phyloP scores from a whole-genome alignment of 306 rosid genomes.

The Rosa rugosa region DNA sequence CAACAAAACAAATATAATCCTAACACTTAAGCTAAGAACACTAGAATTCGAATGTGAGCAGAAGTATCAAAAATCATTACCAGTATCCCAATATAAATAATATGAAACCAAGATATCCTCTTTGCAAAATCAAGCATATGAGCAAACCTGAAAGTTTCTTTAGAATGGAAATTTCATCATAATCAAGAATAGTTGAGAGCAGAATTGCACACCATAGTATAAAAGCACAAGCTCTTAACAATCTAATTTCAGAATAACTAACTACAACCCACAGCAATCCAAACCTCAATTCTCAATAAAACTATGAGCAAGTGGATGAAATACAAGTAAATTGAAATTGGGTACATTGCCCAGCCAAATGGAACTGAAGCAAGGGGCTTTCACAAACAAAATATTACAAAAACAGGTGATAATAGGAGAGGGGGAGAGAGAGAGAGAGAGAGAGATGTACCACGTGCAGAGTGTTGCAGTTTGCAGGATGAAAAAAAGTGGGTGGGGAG shows the following conservation, averaged over 20 bases:
- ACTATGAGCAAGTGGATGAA: neutral
- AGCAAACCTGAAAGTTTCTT: too few species aligned
- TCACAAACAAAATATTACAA: neutral
- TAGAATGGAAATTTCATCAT: too few species aligned
- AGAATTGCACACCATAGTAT: too few species aligned
- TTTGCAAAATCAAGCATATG: neutral
- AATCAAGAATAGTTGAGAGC: too few species aligned
- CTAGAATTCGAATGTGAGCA: neutral
- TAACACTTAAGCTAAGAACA: neutral
- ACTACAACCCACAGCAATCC: too few species aligned
- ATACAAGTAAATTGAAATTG: neutral
- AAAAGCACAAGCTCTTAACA: too few species aligned
- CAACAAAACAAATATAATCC: neutral
- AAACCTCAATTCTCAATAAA: neutral
- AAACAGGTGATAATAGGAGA: neutral
- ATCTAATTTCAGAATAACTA: too few species aligned
- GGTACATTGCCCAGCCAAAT: neutral
- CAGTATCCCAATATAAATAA: neutral
- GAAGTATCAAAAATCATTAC: neutral
- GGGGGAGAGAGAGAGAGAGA: too few species aligned
- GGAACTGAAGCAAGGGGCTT: neutral
- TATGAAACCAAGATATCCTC: neutral
- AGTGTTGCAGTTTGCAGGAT: too few species aligned
- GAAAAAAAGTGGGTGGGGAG: too few species aligned
- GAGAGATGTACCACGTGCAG: too few species aligned